phyloP scores from a whole-genome alignment of 768 basidiomycete genomes.

The Pisolithus orientalis region DNA sequence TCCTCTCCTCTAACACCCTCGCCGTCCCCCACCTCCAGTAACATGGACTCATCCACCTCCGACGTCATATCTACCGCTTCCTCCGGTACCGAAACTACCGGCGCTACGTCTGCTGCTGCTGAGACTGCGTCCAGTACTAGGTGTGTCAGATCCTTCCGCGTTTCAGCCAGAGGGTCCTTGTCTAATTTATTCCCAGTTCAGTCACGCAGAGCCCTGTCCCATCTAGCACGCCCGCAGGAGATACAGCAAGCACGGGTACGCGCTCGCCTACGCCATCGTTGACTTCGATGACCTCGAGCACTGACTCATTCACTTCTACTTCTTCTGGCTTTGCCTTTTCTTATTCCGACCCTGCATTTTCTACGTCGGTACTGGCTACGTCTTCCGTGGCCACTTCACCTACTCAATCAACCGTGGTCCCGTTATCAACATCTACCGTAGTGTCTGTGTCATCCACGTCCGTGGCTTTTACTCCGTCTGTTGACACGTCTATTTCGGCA shows the following conservation, averaged over 20 bases:
- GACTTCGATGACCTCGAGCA: neutral
- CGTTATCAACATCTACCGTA: neutral
- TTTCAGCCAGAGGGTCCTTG: neutral
- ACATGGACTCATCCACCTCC: neutral
- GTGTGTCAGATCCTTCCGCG: slow-evolving; percentile 1
- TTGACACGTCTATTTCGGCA: neutral
- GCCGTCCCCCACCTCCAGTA: neutral
- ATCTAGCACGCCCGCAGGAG: neutral
- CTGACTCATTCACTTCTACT: neutral
- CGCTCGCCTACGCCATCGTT: neutral
- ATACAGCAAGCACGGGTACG: slow-evolving; percentile 1
- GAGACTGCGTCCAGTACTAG: slow-evolving; percentile 1
- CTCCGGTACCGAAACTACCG: neutral
- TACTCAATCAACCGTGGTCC: neutral
- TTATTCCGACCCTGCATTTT: neutral
- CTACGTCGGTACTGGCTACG: neutral
- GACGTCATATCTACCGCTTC: slow-evolving; percentile 2
- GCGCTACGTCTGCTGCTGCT: neutral
- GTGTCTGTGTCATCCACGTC: neutral
- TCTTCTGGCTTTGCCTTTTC: neutral
- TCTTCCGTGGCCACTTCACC: neutral
- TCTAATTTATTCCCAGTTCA: slow-evolving; percentile 7
- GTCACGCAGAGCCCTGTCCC: neutral
- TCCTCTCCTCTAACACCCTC: neutral
- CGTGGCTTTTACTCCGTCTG: neutral